Base-by-base conservation (phyloP, 768 basidiomycete species). In the Stropharia rugosoannulata region DNA sequence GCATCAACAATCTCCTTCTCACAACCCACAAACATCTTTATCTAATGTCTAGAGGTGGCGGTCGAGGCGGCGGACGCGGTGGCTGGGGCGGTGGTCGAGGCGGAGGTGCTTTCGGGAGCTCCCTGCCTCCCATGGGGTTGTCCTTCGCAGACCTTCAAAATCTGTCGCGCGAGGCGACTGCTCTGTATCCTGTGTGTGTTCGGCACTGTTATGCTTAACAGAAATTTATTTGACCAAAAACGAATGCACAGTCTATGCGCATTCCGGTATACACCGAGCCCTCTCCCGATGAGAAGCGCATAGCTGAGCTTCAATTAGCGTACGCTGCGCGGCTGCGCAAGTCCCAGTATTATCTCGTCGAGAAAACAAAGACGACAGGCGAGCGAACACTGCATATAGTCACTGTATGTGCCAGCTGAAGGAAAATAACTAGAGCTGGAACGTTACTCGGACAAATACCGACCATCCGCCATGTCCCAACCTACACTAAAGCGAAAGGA, bases 391-490 rank as follows among this genome's bases (percentile, higher is more conserved):
- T 11, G 13, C 47, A 36, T n/a, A 13, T 40, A 29, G 19, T 27
- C 32, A 32, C n/a, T 40, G 18, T 46, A 32, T 55, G 16, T n/a
- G 4, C 29, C 38, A 37, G 44, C 16, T 46, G 22, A n/a, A 45
- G 47, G 8, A 5, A n/a, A 12, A 39, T 32, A 32, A 58, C 22
- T 61, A 90, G 92, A 91, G 41, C 71, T 93, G 4, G 83, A 87
- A 41, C 84, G 89, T 27, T 94, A 92, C 67, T 91, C 90, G 15
- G 92, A 94, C 70, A 90, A 89, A 70, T 92, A 93, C 67, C 80
- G 86, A 6, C 83, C 86, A 2, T 84, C 84, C 7, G 68, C 75
- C 5, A 64, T 78, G 6, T 78, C 80, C 1, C 85, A 85, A 54
- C 89, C 90, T 10, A 74, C 80, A 38, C 75, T 94, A 56, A 88